A percentile compares a stretch with the other conserved stretches of the same genome.
These are phyloP conservation scores for Blepharisma japonicum DNA, from an alignment of 73 alveolate species.

Conservation along the genomic window DNA sequence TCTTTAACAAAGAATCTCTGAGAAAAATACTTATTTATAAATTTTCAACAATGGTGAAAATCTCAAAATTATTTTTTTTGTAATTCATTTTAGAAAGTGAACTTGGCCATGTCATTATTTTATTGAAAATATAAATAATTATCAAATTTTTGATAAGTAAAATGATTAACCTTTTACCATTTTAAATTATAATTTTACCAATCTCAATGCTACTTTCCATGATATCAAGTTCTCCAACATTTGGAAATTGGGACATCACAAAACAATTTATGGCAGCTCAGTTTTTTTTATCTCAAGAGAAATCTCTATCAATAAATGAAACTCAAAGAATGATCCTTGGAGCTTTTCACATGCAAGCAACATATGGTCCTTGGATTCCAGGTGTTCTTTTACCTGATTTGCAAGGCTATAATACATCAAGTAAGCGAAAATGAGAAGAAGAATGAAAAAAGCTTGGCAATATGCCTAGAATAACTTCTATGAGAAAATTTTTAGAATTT, in stretches of 20 bases:
- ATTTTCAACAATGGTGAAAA: no score
- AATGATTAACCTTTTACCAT: no score
- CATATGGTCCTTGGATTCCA: background rate
- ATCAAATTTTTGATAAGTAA: no score
- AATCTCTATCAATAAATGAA: constrained; percentile 10
- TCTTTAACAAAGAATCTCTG: no score
- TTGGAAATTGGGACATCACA: background rate
- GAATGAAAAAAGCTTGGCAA: constrained; percentile 14
- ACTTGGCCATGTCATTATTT: no score
- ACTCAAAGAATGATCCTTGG: constrained; percentile 18
- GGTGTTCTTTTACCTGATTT: background rate
- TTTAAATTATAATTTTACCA: no score
- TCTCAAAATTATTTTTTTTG: no score
- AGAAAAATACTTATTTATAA: no score
- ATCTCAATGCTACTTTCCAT: no score
- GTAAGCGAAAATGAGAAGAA: background rate
- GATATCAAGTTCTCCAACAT: no score
- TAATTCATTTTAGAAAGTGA: no score
- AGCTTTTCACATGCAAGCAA: background rate
- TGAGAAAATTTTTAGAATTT: constrained; percentile 11
- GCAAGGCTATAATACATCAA: background rate
- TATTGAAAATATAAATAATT: no score
- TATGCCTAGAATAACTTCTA: background rate
- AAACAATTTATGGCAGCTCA: constrained; percentile 26
- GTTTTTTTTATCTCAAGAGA: background rate